Conservation (phyloP, 148 eudicot species). For the Pouteria glomerata region DNA sequence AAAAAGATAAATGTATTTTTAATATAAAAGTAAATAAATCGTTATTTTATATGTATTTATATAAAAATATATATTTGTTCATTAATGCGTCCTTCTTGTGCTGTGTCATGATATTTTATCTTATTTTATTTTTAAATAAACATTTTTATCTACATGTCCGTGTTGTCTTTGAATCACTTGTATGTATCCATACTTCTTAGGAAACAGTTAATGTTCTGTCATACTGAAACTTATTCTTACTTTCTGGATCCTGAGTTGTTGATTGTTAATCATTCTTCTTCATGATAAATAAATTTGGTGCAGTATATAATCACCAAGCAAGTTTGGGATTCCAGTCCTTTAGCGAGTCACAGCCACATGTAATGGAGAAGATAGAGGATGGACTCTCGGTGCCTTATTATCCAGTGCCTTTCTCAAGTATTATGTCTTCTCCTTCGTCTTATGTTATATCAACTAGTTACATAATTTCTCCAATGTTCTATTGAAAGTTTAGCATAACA, state of each 20-base stretch:
- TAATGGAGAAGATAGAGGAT: conserved; percentile 24
- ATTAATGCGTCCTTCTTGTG: too few species aligned
- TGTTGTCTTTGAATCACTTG: too few species aligned
- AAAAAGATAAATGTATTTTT: too few species aligned
- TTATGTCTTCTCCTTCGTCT: conserved; percentile 7
- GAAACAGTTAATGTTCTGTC: background rate
- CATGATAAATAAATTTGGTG: conserved; percentile 6
- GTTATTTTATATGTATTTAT: too few species aligned
- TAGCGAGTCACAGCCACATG: conserved; percentile 27
- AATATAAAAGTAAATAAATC: too few species aligned
- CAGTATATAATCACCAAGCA: conserved; percentile 44
- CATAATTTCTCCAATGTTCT: background rate
- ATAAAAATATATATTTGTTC: too few species aligned
- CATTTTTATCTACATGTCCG: too few species aligned
- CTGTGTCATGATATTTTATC: too few species aligned
- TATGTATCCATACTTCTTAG: too few species aligned
- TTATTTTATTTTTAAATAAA: too few species aligned
- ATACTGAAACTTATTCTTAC: background rate
- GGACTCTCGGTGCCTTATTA: conserved; percentile 33
- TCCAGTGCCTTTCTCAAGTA: conserved; percentile 41
- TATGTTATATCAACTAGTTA: background rate
- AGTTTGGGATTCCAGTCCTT: conserved; percentile 36
- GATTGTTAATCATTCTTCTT: background rate
- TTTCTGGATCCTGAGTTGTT: background rate
- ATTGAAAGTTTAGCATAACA: background rate